Base-by-base conservation (phyloP, 768 basidiomycete genomes). In the Fibroporia radiculosa region DNA sequence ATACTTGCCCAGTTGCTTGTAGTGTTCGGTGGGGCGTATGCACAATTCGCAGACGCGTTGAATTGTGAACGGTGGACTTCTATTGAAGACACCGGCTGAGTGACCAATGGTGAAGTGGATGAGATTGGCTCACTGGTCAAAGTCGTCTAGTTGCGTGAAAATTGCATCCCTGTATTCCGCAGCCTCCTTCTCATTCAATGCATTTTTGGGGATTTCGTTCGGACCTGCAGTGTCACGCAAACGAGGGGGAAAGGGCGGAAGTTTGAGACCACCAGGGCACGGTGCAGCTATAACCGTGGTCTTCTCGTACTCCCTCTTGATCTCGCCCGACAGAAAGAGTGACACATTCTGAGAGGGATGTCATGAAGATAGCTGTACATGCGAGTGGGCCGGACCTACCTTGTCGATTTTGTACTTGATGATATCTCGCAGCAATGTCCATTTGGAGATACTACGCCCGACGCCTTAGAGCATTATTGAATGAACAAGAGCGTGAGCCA, bases 1-100 rank as follows among this genome's bases (percentile, higher is more conserved):
- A 60, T 91, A 93, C 65, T 93, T 95, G 34, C 90, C 87, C 13
- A 88, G 66, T 23, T 77, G 74, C 35, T 70, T 79, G 72, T 93
- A 93, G 53, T 89, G 75, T 36, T 73, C 68, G 51, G 69, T 71
- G 4, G 90, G 89, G 32, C 73, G 63, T 11, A 84, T 53, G 51
- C 82, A 80, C 20, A 95, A 78, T 58, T 93, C 91, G 59, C 86
- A 88, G 11, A 93, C 67, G 34, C 91, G 80, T 63, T 95, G 92
- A 44, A 93, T 84, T 7, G 91, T 93, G 61, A 93, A 95, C 2
- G 91, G 91, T 0, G 85, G 74, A 40, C 73, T 73, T 14, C 79
- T 67, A 43, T 33, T 11, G n/a, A 18, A 22, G 22, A 18, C 20
- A 26, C 23, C 14, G 29, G 13, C 2, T 26, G 24, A 44, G 20